phyloP scores from a whole-genome alignment of 331 rosid genomes.

The Erythrophleum ivorense region DNA sequence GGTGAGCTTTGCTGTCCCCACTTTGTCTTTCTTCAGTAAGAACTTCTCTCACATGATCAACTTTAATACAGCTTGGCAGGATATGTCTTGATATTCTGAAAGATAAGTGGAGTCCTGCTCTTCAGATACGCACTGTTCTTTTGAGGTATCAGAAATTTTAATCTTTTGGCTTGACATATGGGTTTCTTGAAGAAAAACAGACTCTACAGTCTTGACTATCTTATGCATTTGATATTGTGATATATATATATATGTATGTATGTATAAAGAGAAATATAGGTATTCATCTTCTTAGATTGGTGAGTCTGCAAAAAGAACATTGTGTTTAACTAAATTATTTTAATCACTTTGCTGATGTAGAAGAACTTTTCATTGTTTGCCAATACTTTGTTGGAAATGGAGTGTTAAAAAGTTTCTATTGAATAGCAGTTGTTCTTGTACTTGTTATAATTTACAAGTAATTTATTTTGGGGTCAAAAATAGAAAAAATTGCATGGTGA shows the following conservation, averaged over 20 bases:
- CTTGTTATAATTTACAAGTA: background rate
- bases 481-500: background rate
- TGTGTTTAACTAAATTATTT: background rate
- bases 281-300: background rate
- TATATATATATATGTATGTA: background rate
- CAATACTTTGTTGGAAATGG: background rate
- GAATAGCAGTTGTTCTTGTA: background rate
- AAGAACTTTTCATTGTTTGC: background rate
- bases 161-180: slow-evolving; percentile 23
- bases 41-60: slow-evolving; percentile 26
- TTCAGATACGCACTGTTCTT: slow-evolving; percentile 96
- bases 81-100: slow-evolving; percentile 96
- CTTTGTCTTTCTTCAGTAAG: slow-evolving; percentile 10
- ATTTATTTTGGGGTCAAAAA: background rate
- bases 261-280: background rate
- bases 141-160: slow-evolving; percentile 68
- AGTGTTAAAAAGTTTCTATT: background rate
- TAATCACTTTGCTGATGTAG: background rate
- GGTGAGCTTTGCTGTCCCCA: slow-evolving; percentile 53
- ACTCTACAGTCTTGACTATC: background rate
- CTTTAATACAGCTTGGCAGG: slow-evolving; percentile 79
- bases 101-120: slow-evolving; percentile 99
- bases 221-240: background rate
- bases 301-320: background rate
- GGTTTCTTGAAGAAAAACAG: background rate